Base-by-base conservation (phyloP, 495 filamentous ascomycete species). In the Xylaria curta region DNA sequence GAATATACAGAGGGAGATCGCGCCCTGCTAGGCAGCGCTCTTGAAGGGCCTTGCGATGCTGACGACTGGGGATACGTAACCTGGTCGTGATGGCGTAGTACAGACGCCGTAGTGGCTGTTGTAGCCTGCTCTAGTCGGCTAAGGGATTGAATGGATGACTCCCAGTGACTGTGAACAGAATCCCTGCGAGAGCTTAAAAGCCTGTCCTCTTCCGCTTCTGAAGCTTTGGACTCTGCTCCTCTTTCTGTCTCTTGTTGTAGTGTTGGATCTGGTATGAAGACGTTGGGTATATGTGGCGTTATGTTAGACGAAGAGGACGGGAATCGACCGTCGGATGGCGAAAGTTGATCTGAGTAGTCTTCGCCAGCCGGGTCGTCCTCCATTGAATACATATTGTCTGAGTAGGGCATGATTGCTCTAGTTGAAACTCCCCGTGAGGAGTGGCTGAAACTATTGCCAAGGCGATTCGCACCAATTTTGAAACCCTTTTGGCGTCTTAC, bases 261-360 rank as follows among this genome's bases (percentile, higher is more conserved):
- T 62, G 79, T 82, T 26, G 82, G 80, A 68, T 86, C 84, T 44
- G 79, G 71, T 54, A 86, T 78, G 69, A 78, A 75, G 73, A 85
- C 73, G 74, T 84, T 82, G 67, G 83, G 82, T 19, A 85, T 76
- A 62, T 68, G 72, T 24, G 82, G 80, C 21, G 82, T 81, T 13
- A 26, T 58, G 62, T 78, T 78, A 72, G 79, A 76, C 63, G 81
- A 80, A 33, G 75, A 75, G 56, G 76, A 73, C 66, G 75, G 76
- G 69, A 85, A 85, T 74, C 84, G 84, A 15, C 84, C 83, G 33
- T 86, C 81, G 1, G 81, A 76, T 19, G 83, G 83, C 38, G 82
- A 82, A 53, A 84, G 70, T 8, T 81, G 71, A 56, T 80, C 76
- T 49, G 77, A 75, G 69, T 78, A 79, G 54, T 69, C 51, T 38